These are phyloP conservation scores for Pyrenochaeta sp. DNA, from an alignment of 2,329 filamentous ascomycete genomes.

Conservation along the genomic window DNA sequence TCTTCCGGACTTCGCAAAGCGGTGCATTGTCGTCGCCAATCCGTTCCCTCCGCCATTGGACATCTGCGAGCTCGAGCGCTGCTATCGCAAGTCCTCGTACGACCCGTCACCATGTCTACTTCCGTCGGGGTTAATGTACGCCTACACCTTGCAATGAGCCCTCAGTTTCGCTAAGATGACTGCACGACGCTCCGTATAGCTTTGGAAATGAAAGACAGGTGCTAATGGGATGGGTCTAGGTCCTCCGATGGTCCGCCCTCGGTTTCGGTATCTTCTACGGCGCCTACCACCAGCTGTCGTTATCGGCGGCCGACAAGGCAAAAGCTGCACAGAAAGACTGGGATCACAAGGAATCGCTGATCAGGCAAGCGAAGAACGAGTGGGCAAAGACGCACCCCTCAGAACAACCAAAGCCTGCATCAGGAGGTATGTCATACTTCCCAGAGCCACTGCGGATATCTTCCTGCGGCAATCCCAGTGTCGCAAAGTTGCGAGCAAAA, in stretches of 20 bases:
- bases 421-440: conserved; percentile 35
- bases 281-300: conserved; percentile 87
- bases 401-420: conserved; percentile 41
- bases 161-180: background rate
- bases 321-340: conserved; percentile 81
- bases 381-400: conserved; percentile 76
- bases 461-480: background rate
- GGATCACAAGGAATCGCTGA: conserved; percentile 88
- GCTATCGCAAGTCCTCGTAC: conserved; percentile 33
- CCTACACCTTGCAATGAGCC: conserved; percentile 19
- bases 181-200: conserved; percentile 4
- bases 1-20: conserved; percentile 20
- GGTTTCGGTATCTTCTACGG: conserved; percentile 93
- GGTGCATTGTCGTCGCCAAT: conserved; percentile 29
- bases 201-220: conserved; percentile 11
- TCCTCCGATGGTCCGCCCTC: conserved; percentile 96
- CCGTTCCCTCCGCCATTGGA: conserved; percentile 43
- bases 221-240: conserved; percentile 64
- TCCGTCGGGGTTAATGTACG: conserved; percentile 64
- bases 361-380: conserved; percentile 90
- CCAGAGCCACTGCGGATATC: background rate
- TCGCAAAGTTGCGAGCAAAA: background rate
- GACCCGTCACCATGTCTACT: conserved; percentile 50
- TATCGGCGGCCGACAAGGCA: conserved; percentile 76
- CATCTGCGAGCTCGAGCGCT: conserved; percentile 21